phyloP scores from a whole-genome alignment of 441 rosid species.

The Breynia disticha region DNA sequence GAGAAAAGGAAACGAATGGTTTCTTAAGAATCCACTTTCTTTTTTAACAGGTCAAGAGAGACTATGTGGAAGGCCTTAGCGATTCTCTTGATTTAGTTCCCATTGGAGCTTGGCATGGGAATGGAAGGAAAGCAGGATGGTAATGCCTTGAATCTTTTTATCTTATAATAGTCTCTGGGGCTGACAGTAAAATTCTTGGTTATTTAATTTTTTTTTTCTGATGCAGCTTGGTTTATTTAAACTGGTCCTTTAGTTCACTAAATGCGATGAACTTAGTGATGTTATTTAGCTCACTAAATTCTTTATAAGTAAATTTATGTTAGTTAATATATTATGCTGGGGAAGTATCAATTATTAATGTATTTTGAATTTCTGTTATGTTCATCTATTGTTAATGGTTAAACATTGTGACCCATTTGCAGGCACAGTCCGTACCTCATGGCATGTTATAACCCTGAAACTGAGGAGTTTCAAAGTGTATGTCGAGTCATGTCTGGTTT shows the following conservation, averaged over 20 bases:
- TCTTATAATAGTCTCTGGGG: too few relatives aligned
- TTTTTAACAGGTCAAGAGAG: slow-evolving; percentile 62
- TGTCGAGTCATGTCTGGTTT: slow-evolving; percentile 95
- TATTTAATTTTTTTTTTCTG: too few relatives aligned
- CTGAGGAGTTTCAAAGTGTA: slow-evolving; percentile 73
- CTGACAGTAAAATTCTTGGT: too few relatives aligned
- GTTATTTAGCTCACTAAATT: too few relatives aligned
- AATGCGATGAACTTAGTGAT: too few relatives aligned
- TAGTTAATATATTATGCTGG: too few relatives aligned
- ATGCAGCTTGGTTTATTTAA: too few relatives aligned
- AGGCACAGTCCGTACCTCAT: slow-evolving; percentile 94
- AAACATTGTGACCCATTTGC: slow-evolving; percentile 8
- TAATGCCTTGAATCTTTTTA: slow-evolving; percentile 14
- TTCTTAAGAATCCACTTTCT: background rate
- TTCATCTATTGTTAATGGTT: background rate
- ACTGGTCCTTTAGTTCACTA: too few relatives aligned
- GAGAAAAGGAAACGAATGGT: slow-evolving; percentile 2
- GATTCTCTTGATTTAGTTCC: slow-evolving; percentile 91
- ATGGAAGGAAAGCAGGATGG: slow-evolving; percentile 96
- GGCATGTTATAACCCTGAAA: slow-evolving; percentile 82
- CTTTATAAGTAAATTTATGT: too few relatives aligned
- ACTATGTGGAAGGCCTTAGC: slow-evolving; percentile 66
- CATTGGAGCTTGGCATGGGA: slow-evolving; percentile 94
- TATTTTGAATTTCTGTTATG: background rate
- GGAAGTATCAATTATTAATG: too few relatives aligned